phyloP scores from a whole-genome alignment of 1,139 yeast genomes.

The Geotrichum bryndzae region DNA sequence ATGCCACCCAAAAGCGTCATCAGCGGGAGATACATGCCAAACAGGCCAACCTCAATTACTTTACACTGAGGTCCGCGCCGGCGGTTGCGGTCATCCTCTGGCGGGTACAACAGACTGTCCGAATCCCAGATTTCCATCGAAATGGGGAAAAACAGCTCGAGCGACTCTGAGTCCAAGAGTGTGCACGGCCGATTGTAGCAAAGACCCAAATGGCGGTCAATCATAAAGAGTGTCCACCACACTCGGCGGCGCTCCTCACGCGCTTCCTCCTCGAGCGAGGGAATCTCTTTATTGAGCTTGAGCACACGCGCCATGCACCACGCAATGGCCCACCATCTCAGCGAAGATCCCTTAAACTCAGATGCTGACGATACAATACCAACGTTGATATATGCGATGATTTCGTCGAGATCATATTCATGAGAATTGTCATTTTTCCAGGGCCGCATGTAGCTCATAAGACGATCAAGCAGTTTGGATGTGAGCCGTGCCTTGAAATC shows the following conservation, averaged over 20 bases:
- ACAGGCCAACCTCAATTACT: constrained; percentile 25
- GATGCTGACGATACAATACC: constrained; percentile 40
- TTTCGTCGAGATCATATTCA: constrained; percentile 33
- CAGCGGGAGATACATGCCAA: constrained; percentile 28
- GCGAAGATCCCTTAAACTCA: constrained; percentile 38
- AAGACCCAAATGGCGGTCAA: constrained; percentile 40
- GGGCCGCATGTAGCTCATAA: constrained; percentile 28
- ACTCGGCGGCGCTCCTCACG: constrained; percentile 40
- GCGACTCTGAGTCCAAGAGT: constrained; percentile 35
- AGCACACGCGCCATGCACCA: constrained; percentile 35
- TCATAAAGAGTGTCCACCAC: constrained; percentile 41
- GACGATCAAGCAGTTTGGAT: constrained; percentile 29
- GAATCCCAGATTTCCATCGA: constrained; percentile 36
- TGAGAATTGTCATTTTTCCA: constrained; percentile 26
- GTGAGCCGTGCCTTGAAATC: constrained; percentile 29
- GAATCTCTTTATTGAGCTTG: constrained; percentile 33
- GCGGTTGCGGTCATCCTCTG: constrained; percentile 26
- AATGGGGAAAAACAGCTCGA: constrained; percentile 35
- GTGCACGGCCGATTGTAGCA: constrained; percentile 37
- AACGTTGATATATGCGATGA: constrained; percentile 36
- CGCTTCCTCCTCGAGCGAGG: constrained; percentile 30
- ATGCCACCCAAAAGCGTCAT: constrained; percentile 28
- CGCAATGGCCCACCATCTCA: constrained; percentile 40
- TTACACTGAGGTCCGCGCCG: constrained; percentile 21
- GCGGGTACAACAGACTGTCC: constrained; percentile 22